Percentiles rank a stretch among this genome's conserved stretches.
Evolutionary conservation across 2,329 filamentous ascomycete genomes (phyloP).

Genomic region (Apiospora marii): DNA sequence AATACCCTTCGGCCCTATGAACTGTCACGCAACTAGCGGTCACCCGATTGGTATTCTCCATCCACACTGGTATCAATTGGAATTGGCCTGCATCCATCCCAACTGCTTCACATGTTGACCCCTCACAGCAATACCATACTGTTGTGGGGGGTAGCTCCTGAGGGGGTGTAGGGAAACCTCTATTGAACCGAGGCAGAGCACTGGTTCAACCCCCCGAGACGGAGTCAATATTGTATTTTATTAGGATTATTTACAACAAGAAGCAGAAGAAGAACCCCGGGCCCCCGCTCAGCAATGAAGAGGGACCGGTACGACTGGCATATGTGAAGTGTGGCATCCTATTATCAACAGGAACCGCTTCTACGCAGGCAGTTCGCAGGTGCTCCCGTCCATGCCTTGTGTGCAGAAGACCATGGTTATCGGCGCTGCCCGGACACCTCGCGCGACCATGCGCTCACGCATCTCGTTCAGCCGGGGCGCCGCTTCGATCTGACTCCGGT

Average conservation of each 20-base stretch:
- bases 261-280: neutral
- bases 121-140: neutral
- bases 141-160: neutral
- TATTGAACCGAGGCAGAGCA: neutral
- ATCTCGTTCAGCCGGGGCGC: slow-evolving; percentile 76
- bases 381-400: slow-evolving; percentile 61
- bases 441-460: slow-evolving; percentile 76
- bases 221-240: neutral
- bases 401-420: slow-evolving; percentile 79
- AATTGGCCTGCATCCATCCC: neutral
- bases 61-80: neutral
- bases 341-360: neutral
- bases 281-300: neutral
- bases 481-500: slow-evolving; percentile 75
- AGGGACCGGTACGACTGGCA: no score
- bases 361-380: slow-evolving; percentile 46
- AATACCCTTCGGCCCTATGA: slow-evolving; percentile 3
- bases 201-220: neutral
- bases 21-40: neutral
- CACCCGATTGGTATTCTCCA: neutral
- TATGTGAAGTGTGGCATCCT: no score
- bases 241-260: neutral
- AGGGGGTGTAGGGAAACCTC: neutral
- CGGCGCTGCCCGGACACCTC: slow-evolving; percentile 69
- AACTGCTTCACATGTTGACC: slow-evolving; percentile 6